Base-by-base conservation (phyloP, 768 basidiomycete genomes). In the Suillus fuscotomentosus region DNA sequence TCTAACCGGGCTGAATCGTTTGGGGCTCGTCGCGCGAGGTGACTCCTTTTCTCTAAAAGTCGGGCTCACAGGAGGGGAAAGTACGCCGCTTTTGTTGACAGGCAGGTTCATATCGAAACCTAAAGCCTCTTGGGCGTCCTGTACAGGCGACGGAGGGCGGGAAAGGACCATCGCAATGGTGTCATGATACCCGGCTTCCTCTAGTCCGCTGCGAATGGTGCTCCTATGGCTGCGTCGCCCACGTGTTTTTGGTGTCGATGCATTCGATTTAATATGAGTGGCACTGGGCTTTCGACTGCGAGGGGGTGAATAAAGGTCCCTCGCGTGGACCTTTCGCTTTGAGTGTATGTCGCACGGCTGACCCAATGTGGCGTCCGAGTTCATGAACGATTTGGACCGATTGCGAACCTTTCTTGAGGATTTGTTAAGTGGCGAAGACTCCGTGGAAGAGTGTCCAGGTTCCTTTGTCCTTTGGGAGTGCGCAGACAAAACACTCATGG, bases 141-240 rank as follows among this genome's bases (percentile, higher is more conserved):
- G 57, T 13, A 51, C 51, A 43, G 70, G 66, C 10, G 70, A 73
- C 17, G 67, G 60, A 48, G 69, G 71, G 3, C 68, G 68, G 36
- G 76, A 77, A 42, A 73, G 63, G 7, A 76, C 41, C 70, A 70
- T 69, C n/a, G 71, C 64, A 34, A 68, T 69, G 42, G 60, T 69
- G 2, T 66, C 60, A 27, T 14, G 67, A 57, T 64, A 61, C 13
- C 60, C 66, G 0, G 48, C 24, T 11, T 53, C 60, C 22, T 51
- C 61, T 43, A 59, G 27, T 15, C 61, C 31, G 9, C 17, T 8
- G 17, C 31, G n/a, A 27, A 63, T 31, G 31, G 67, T 68, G 24
- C 61, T 68, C 39, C 71, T 67, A 42, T 62, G 61, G n/a, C 38
- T 57, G 41, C 55, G 66, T 57, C 75, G 68, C 17, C 70, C 72